Evolutionary conservation across 225 moss, liverwort and hornwort genomes (phyloP).

Genomic region (Bryum argenteum): DNA sequence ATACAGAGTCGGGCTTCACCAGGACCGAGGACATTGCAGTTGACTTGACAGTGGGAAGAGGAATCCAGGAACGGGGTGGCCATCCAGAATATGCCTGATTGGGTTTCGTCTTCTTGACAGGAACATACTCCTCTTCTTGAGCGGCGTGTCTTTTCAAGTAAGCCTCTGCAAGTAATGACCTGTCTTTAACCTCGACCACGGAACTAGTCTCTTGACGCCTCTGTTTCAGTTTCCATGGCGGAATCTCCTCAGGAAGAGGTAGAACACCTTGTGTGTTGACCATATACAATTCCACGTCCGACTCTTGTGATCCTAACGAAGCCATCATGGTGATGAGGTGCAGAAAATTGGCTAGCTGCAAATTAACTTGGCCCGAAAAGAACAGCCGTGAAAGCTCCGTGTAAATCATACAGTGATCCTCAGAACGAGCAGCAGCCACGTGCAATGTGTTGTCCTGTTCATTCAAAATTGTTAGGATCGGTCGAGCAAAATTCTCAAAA

Average conservation of each 20-base stretch:
- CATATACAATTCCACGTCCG: constrained; percentile 73
- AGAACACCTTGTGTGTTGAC: constrained; percentile 67
- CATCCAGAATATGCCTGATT: constrained; percentile 54
- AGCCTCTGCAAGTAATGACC: constrained; percentile 44
- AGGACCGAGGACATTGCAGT: constrained; percentile 52
- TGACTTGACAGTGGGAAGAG: constrained; percentile 53
- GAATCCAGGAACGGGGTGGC: constrained; percentile 66
- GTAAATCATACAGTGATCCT: constrained; percentile 81
- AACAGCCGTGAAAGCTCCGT: constrained; percentile 81
- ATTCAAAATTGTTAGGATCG: constrained; percentile 3
- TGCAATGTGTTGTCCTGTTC: constrained; percentile 66
- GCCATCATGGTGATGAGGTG: constrained; percentile 94
- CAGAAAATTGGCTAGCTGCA: constrained; percentile 75
- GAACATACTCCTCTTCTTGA: constrained; percentile 52
- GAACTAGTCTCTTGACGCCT: constrained; percentile 24
- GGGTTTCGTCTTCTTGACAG: constrained; percentile 26
- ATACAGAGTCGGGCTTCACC: constrained; percentile 29
- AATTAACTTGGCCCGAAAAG: constrained; percentile 69
- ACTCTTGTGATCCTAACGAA: constrained; percentile 68
- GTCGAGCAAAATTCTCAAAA: not conserved
- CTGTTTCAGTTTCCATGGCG: constrained; percentile 58
- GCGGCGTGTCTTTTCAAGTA: constrained; percentile 61
- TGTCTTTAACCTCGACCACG: constrained; percentile 15
- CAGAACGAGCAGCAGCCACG: constrained; percentile 52
- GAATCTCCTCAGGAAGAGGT: constrained; percentile 44